Evolutionary conservation across 2,329 filamentous ascomycete species (phyloP), one percentile per base, ranked within the genome.

Genomic region (Aspergillus proliferans): DNA sequence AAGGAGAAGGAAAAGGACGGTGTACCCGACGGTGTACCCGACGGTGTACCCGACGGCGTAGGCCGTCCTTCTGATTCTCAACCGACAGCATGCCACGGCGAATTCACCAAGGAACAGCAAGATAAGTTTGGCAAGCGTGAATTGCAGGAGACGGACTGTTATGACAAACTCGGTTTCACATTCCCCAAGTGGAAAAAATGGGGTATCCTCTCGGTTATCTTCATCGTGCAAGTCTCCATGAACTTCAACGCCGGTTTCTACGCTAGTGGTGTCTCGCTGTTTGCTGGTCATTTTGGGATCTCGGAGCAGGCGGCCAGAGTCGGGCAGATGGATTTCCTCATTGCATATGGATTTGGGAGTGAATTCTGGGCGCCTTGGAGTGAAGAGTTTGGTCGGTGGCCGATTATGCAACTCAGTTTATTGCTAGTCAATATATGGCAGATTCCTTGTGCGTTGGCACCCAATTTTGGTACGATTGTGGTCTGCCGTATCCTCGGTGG

Each of bases 351-450:
- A 30, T 89, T 93, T 62, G 88, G 88, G 15, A 92, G 88, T 63
- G 88, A 93, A 68, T 77, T 92, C 0, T 93, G 88, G 88, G 88
- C 88, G 0, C 88, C 88, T 0, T 93, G 87, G 85, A 87, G 82
- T 21, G 88, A 93, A 65, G 88, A 93, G 61, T 77, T 91, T 46
- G 88, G 88, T 4, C 80, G 88, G 40, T 86, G 83, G 76, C 84
- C 84, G 2, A 78, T 91, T 44, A 76, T 92, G 52, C 87, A 91
- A 72, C 69, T 81, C 28, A 87, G 82, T 38, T 71, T 92, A 49
- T 76, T 86, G 52, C 72, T 93, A 14, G 86, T 91, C 63, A 92
- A 92, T 61, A 69, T 91, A 46, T 92, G 81, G 78, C 85, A 88
- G 56, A 66, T 89, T 0, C 84, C 84, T 2, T 85, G 87, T 30